Base-by-base conservation (phyloP, 495 filamentous ascomycete species). In the Lasiosphaeris hirsuta region DNA sequence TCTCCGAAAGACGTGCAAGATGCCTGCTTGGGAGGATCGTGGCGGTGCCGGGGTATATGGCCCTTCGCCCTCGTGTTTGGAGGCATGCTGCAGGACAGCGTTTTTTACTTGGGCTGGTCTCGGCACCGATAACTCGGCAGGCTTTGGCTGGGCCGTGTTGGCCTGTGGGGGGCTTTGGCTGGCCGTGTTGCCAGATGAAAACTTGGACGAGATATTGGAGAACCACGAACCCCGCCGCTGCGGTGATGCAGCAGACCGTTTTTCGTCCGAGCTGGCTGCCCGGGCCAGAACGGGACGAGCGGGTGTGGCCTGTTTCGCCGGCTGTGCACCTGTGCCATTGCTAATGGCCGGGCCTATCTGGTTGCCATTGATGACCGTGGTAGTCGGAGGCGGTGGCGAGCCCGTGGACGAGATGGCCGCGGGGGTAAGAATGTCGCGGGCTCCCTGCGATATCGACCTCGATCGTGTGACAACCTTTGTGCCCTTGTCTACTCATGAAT, bases 201-300 rank as follows among this genome's bases (percentile, higher is more conserved):
- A 96, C 66, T 94, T 97, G 56, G 90, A 95, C 60, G 90, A 96
- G 51, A 97, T 79, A 59, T 82, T 95, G 34, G 89, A 90, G 56
- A 98, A 88, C 93, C 93, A 98, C 17, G 92, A 96, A 40, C 83
- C 87, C 56, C 87, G 78, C 54, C 91, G 78, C 51, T 79, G 74
- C 0, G 74, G 67, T 2, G 77, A 60, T 6, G 59, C 23, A 0
- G 45, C 18, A 9, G 55, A 33, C 23, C 56, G 59, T 64, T 72
- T 75, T 42, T 81, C 77, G 18, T 73, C 61, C 34, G 69, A 68
- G 46, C 42, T 58, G 42, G 59, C n/a, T n/a, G n/a, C 62, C 53
- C 68, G 63, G 33, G 55, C 58, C 48, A 67, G 70, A 33, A 52
- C 61, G 10, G 69, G 71, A 17, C 65, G 73, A 42, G 64, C 67